phyloP scores from a whole-genome alignment of 106 monocot genomes.

The Cymbidium sinense region DNA sequence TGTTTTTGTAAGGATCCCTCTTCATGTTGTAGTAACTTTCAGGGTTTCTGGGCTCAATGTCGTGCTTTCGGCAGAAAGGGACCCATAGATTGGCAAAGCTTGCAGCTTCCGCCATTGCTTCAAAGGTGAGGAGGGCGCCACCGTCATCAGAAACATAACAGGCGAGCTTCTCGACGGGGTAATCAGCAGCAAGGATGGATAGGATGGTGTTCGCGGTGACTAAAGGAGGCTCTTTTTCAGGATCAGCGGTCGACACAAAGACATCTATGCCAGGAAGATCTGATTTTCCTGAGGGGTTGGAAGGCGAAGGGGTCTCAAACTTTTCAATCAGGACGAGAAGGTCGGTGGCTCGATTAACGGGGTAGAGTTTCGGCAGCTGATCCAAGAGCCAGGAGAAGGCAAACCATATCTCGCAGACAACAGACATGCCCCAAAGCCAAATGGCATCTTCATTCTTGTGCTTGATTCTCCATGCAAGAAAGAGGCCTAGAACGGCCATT shows the following conservation, averaged over 20 bases:
- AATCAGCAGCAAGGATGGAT: slow-evolving; percentile 79
- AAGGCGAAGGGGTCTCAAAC: slow-evolving; percentile 48
- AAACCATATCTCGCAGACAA: slow-evolving; percentile 89
- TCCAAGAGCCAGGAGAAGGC: slow-evolving; percentile 90
- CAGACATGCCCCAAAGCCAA: slow-evolving; percentile 83
- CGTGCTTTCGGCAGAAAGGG: slow-evolving; percentile 83
- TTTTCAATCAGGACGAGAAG: slow-evolving; percentile 74
- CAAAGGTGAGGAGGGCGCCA: slow-evolving; percentile 78
- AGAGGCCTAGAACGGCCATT: slow-evolving; percentile 38
- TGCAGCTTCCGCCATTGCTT: slow-evolving; percentile 22
- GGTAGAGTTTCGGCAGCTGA: slow-evolving; percentile 63
- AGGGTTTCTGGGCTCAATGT: slow-evolving; percentile 77
- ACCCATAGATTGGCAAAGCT: slow-evolving; percentile 81
- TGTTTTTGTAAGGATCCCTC: slow-evolving; percentile 72
- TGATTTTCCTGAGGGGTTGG: slow-evolving; percentile 61
- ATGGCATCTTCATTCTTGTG: slow-evolving; percentile 67
- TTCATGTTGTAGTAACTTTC: slow-evolving; percentile 74
- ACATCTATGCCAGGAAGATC: slow-evolving; percentile 81
- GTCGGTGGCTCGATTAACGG: slow-evolving; percentile 62
- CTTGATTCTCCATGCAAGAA: slow-evolving; percentile 54
- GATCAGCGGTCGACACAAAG: slow-evolving; percentile 88
- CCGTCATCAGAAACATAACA: slow-evolving; percentile 94
- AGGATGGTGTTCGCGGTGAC: slow-evolving; percentile 88
- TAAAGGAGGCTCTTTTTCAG: slow-evolving; percentile 78
- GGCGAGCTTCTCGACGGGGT: slow-evolving; percentile 90